These are phyloP conservation scores for Carex sylvatica DNA, from an alignment of 202 grass and related monocot species.

Conservation along the genomic window DNA sequence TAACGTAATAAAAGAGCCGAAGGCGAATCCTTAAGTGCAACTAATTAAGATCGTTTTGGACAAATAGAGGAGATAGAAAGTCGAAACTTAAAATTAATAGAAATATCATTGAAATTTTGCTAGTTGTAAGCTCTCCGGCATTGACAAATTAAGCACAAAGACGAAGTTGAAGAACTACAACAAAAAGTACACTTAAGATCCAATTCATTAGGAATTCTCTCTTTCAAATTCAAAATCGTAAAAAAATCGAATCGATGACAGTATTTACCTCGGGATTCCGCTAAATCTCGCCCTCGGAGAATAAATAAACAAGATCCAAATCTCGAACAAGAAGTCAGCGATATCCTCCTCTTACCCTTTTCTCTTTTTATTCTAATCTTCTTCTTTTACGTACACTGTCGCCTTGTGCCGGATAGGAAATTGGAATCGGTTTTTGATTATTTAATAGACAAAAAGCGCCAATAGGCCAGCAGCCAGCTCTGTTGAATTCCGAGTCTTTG, in stretches of 20 bases:
- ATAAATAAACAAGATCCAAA: not conserved
- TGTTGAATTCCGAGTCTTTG: not conserved
- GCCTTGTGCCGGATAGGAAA: not conserved
- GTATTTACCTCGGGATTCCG: not conserved
- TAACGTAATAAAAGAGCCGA: not conserved
- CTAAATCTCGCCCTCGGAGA: not conserved
- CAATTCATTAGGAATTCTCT: not conserved
- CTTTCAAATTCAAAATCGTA: not conserved
- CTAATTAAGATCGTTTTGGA: not conserved
- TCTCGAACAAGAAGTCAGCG: not conserved
- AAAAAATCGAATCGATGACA: not conserved
- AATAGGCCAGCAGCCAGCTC: not conserved
- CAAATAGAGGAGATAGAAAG: not conserved
- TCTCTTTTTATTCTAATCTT: not conserved
- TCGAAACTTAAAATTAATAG: not conserved
- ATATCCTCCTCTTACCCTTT: not conserved
- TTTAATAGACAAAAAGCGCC: not conserved
- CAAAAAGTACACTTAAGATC: not conserved
- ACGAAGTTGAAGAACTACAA: not conserved
- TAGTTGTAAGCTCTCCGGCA: not conserved
- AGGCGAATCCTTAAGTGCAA: not conserved
- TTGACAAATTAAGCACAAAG: not conserved
- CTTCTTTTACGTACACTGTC: not conserved
- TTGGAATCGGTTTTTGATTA: not conserved
- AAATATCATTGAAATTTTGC: not conserved